Evolutionary conservation across 106 monocot genomes (phyloP).

Genomic region (Acanthochlamys bracteata): DNA sequence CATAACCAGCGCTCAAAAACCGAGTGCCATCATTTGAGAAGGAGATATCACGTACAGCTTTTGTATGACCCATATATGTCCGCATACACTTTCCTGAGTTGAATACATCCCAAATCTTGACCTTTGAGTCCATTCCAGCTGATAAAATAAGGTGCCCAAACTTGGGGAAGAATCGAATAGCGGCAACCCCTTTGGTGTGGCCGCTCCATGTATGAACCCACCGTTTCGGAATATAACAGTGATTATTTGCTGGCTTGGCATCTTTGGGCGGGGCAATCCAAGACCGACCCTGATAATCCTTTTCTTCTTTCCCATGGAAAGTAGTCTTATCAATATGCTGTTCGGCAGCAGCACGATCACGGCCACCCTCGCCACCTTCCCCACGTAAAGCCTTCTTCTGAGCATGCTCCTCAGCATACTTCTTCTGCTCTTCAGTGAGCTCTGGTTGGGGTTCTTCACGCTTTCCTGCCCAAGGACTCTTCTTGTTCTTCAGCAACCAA

Average conservation of each 20-base stretch:
- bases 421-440: slow-evolving; percentile 95
- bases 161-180: slow-evolving; percentile 88
- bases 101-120: slow-evolving; percentile 98
- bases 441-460: slow-evolving; percentile 54
- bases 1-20: slow-evolving; percentile 93
- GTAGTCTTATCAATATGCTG: slow-evolving; percentile 64
- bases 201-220: slow-evolving; percentile 90
- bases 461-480: slow-evolving; percentile 86
- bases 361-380: slow-evolving; percentile 40
- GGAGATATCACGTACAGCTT: slow-evolving; percentile 85
- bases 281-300: slow-evolving; percentile 84
- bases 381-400: slow-evolving; percentile 81
- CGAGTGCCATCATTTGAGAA: slow-evolving; percentile 87
- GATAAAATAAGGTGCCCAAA: slow-evolving; percentile 80
- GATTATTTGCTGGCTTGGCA: slow-evolving; percentile 72
- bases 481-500: slow-evolving; percentile 74
- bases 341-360: slow-evolving; percentile 21
- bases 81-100: slow-evolving; percentile 92
- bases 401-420: slow-evolving; percentile 90
- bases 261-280: slow-evolving; percentile 92
- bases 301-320: slow-evolving; percentile 95
- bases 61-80: slow-evolving; percentile 99
- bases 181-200: slow-evolving; percentile 81
- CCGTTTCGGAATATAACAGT: slow-evolving; percentile 94
- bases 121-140: slow-evolving; percentile 86